Percentiles rank a stretch among this genome's conserved stretches.
phyloP scores from a whole-genome alignment of 208 protist genomes.

The Trypanosoma platydactyli region DNA sequence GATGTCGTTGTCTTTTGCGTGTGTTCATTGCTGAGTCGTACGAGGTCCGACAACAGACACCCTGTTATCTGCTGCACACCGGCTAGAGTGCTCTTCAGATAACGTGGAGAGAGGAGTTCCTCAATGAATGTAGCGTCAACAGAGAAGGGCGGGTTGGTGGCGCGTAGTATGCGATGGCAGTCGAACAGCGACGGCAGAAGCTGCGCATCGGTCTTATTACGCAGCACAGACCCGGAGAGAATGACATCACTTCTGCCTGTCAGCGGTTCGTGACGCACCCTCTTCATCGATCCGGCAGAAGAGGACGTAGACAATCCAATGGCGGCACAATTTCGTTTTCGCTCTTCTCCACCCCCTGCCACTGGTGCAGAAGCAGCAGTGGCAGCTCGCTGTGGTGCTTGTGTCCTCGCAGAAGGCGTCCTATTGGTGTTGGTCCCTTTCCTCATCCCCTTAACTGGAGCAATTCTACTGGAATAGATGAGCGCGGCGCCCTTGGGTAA shows the following conservation, averaged over 20 bases:
- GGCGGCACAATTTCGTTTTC: neutral
- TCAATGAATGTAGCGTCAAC: constrained; percentile 38
- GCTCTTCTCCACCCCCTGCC: too few relatives aligned
- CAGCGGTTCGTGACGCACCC: constrained; percentile 4
- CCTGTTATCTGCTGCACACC: constrained; percentile 61
- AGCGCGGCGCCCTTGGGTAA: too few relatives aligned
- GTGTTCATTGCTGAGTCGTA: constrained; percentile 35
- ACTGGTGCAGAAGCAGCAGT: too few relatives aligned
- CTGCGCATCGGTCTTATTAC: constrained; percentile 32
- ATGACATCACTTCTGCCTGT: constrained; percentile 6
- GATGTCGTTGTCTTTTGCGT: neutral
- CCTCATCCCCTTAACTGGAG: neutral
- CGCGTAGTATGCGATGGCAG: constrained; percentile 32
- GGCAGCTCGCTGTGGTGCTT: neutral
- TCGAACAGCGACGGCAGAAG: constrained; percentile 37
- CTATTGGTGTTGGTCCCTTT: neutral
- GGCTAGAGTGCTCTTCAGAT: constrained; percentile 38
- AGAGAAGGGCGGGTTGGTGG: constrained; percentile 18
- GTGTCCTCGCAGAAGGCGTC: neutral
- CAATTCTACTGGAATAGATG: too few relatives aligned
- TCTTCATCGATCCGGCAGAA: constrained; percentile 6
- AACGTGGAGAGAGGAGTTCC: constrained; percentile 52
- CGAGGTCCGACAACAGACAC: constrained; percentile 62
- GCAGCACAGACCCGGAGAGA: constrained; percentile 11
- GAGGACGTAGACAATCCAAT: neutral